phyloP scores from a whole-genome alignment of 352 stramenopile species.

The Saprolegnia diclina region DNA sequence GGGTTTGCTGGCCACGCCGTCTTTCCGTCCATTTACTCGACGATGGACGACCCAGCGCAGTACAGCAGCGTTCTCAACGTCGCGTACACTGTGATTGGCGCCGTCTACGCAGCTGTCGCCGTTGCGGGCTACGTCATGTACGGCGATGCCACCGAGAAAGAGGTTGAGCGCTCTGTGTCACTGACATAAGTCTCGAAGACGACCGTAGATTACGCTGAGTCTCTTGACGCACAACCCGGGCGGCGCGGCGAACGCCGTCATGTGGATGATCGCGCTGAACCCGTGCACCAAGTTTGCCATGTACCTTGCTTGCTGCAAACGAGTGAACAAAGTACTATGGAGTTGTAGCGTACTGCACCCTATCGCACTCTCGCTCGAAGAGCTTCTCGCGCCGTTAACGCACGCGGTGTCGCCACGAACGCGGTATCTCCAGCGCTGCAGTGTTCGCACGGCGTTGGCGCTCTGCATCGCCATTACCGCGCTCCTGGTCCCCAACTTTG shows the following conservation, averaged over 20 bases:
- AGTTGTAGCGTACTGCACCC: constrained; percentile 49
- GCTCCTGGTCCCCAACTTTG: constrained; percentile 78
- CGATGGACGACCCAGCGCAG: constrained; percentile 51
- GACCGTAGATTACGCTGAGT: constrained; percentile 59
- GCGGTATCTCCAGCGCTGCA: constrained; percentile 29
- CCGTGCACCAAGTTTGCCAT: constrained; percentile 86
- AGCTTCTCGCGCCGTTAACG: constrained; percentile 45
- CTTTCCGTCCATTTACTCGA: constrained; percentile 87
- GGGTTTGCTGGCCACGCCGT: constrained; percentile 83
- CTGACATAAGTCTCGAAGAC: background rate
- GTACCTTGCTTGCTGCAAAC: background rate
- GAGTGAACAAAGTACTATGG: background rate
- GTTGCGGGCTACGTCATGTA: constrained; percentile 81
- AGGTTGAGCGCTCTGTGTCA: constrained; percentile 33
- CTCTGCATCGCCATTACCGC: constrained; percentile 50
- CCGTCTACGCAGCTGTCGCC: constrained; percentile 72
- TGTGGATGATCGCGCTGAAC: constrained; percentile 82
- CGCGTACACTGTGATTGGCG: constrained; percentile 61
- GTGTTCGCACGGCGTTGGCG: constrained; percentile 56
- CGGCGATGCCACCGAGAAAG: constrained; percentile 67
- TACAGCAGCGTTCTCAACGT: constrained; percentile 68
- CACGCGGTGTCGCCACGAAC: constrained; percentile 30
- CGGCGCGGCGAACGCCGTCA: constrained; percentile 51
- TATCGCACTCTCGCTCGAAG: constrained; percentile 64
- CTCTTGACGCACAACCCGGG: constrained; percentile 63